A percentile compares a stretch with the other conserved stretches of the same genome.
These are phyloP conservation scores for Russula emetica DNA, from an alignment of 768 basidiomycete species.

Conservation along the genomic window DNA sequence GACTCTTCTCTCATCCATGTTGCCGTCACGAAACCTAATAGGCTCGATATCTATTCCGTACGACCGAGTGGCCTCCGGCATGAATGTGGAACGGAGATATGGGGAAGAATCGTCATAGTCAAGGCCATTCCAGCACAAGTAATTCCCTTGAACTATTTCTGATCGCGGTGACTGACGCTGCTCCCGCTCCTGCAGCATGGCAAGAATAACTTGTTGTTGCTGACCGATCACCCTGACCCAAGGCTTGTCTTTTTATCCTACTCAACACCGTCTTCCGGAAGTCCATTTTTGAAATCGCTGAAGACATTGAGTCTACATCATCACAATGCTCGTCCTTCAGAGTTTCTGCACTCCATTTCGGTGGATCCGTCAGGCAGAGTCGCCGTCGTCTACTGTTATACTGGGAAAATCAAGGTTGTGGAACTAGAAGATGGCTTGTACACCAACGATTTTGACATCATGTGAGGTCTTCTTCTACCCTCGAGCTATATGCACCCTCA, in stretches of 20 bases:
- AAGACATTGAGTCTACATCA: constrained; percentile 54
- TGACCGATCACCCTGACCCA: constrained; percentile 75
- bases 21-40: constrained; percentile 62
- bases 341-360: constrained; percentile 66
- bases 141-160: constrained; percentile 26
- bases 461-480: constrained; percentile 43
- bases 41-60: constrained; percentile 65
- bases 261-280: constrained; percentile 34
- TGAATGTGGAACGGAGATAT: constrained; percentile 59
- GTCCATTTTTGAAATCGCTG: constrained; percentile 38
- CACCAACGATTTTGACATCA: constrained; percentile 55
- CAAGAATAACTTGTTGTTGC: constrained; percentile 52
- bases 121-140: constrained; percentile 55
- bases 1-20: constrained; percentile 53
- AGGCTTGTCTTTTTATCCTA: constrained; percentile 63
- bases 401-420: constrained; percentile 65
- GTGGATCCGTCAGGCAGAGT: constrained; percentile 60
- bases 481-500: neutral
- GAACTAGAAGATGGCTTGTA: constrained; percentile 51
- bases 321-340: constrained; percentile 53
- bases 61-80: constrained; percentile 54
- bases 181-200: constrained; percentile 7
- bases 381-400: constrained; percentile 62
- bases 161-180: constrained; percentile 3
- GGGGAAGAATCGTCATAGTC: constrained; percentile 61